Evolutionary conservation across 2,329 filamentous ascomycete species (phyloP), one percentile per base, ranked within the genome.

Genomic region (Amphichorda felina): DNA sequence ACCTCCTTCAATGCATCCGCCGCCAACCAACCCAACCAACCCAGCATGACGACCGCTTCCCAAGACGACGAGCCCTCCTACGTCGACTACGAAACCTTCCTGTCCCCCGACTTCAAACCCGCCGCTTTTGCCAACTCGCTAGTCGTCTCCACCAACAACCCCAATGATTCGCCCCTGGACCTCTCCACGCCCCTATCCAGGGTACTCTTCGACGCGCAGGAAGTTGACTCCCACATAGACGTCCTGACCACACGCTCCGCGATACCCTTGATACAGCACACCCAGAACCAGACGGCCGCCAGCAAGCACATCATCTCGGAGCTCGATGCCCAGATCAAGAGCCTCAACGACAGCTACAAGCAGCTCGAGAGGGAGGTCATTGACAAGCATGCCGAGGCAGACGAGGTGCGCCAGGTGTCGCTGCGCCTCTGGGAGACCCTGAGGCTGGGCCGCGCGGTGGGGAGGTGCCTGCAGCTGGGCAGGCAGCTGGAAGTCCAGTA

Each of bases 211-310:
- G 91, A 98, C 59, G 80, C 91, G 3, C 91, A 96, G 54, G 91
- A 96, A 59, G 82, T 98, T 45, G 89, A 96, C 60, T 94, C 88
- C 0, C 87, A 94, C 54, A 94, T 98, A 43, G 86, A 98, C 56
- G 73, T 75, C 4, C 71, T 96, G 28, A 93, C 89, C 5, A 91
- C 87, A 3, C 79, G 82, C 43, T 83, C 80, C 19, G 87, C 91
- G 3, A 63, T 89, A 0, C 83, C 87, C 0, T 68, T 98, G 19
- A 71, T 98, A 15, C 65, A 77, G 21, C 72, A 95, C 56, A 93
- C 88, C 3, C 70, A 77, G 40, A 64, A 74, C 30, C 83, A 91
- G 55, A 82, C 78, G 11, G 69, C 75, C 22, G 77, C 86, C 2
- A 86, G 82, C 45, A 68, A 71, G 35, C 70, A 68, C 36, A 81